Conservation (phyloP, 768 basidiomycete genomes). For the Lentinula detonsa region DNA sequence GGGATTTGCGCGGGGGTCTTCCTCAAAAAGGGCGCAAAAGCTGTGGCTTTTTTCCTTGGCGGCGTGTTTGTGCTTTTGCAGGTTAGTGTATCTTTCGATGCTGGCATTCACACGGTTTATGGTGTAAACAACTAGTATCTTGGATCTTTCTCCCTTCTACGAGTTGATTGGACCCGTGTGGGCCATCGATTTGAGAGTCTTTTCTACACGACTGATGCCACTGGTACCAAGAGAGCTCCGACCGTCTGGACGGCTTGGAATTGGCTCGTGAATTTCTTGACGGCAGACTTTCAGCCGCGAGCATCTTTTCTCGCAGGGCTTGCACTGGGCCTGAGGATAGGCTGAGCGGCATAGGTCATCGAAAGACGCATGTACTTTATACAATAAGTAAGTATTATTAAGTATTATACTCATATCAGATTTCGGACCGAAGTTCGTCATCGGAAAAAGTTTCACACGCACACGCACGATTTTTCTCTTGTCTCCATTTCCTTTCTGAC, state of each 20-base stretch:
- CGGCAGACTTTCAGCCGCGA: constrained; percentile 87
- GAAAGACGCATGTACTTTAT: too few relatives aligned
- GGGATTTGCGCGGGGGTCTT: constrained; percentile 92
- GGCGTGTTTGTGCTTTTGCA: constrained; percentile 89
- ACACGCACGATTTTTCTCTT: constrained; percentile 16
- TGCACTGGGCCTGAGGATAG: constrained; percentile 73
- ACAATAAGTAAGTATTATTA: too few relatives aligned
- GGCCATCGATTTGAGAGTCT: constrained; percentile 63
- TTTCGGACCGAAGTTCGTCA: not conserved
- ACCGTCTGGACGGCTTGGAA: constrained; percentile 60
- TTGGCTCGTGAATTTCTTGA: constrained; percentile 75
- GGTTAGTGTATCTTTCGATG: constrained; percentile 35
- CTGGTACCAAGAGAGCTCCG: constrained; percentile 52
- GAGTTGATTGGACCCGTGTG: constrained; percentile 74
- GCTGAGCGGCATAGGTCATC: constrained; percentile 31
- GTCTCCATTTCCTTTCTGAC: constrained; percentile 7
- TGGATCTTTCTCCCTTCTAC: constrained; percentile 62
- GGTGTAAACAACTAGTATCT: constrained; percentile 55
- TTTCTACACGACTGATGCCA: constrained; percentile 60
- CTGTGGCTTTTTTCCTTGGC: constrained; percentile 80
- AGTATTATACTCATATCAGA: too few relatives aligned
- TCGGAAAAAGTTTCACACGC: not conserved
- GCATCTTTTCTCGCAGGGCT: constrained; percentile 87
- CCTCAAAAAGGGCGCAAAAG: constrained; percentile 89
- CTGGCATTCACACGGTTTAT: not conserved